Evolutionary conservation across 2,329 filamentous ascomycete species (phyloP).

Genomic region (Fusarium austroafricanum): DNA sequence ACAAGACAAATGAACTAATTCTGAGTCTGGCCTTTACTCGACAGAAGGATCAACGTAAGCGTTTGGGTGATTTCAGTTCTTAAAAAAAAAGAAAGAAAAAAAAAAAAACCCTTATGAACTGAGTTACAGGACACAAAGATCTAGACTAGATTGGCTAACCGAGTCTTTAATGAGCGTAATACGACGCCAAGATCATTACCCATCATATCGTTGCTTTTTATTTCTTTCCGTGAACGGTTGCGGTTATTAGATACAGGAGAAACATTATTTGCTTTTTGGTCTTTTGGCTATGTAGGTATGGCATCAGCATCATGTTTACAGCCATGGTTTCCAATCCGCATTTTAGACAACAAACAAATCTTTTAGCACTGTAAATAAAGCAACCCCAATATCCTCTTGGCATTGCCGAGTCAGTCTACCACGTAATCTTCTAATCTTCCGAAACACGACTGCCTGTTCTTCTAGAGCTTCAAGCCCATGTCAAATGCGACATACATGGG

Average conservation of each 20-base stretch:
- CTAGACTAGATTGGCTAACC: conserved; percentile 12
- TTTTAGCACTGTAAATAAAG: conserved; percentile 12
- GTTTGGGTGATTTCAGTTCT: background rate
- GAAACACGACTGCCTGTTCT: conserved; percentile 38
- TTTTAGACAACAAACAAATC: background rate
- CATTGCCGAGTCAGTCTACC: conserved; percentile 37
- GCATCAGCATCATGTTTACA: no score
- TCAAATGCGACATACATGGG: conserved; percentile 23
- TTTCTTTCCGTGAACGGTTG: conserved; percentile 6
- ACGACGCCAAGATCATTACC: background rate
- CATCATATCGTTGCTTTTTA: conserved; percentile 15
- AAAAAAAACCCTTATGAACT: background rate
- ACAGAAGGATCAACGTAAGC: conserved; percentile 4
- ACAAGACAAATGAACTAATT: background rate
- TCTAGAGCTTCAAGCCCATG: conserved; percentile 26
- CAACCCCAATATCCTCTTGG: conserved; percentile 30
- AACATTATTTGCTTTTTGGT: background rate
- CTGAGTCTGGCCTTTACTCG: background rate
- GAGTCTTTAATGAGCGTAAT: conserved; percentile 12
- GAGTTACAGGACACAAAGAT: background rate
- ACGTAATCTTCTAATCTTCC: conserved; percentile 45
- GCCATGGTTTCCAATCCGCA: background rate
- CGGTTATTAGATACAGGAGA: background rate
- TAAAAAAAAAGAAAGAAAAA: no score
- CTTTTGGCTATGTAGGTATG: background rate